phyloP scores from a whole-genome alignment of 2,329 filamentous ascomycete genomes.

The Colletotrichum caudatum region DNA sequence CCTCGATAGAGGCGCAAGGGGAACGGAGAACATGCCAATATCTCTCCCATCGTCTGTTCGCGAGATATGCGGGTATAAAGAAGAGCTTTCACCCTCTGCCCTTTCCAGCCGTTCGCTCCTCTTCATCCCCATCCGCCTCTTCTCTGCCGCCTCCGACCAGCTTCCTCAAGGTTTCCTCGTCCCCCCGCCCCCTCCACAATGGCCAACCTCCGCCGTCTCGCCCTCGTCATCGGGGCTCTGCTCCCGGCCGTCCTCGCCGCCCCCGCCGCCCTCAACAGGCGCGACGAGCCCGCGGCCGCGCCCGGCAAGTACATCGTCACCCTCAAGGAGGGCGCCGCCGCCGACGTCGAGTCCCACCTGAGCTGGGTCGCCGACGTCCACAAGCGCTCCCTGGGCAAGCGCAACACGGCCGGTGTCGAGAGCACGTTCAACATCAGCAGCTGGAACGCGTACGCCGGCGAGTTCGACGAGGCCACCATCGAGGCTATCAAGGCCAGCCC shows the following conservation, averaged over 20 bases:
- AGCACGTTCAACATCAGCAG: conserved; percentile 46
- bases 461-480: conserved; percentile 56
- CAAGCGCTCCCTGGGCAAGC: conserved; percentile 48
- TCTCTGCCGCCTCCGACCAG: conserved; percentile 10
- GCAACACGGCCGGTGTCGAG: conserved; percentile 43
- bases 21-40: conserved; percentile 4
- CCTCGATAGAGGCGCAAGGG: conserved; percentile 28
- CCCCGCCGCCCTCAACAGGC: conserved; percentile 44
- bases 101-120: neutral
- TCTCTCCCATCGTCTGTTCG: neutral
- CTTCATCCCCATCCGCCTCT: conserved; percentile 24
- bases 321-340: conserved; percentile 53
- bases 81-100: neutral
- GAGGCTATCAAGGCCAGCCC: conserved; percentile 54
- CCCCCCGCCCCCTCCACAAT: too few species aligned
- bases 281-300: conserved; percentile 49
- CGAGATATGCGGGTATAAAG: conserved; percentile 28
- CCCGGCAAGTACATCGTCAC: conserved; percentile 61
- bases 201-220: conserved; percentile 49
- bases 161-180: conserved; percentile 12
- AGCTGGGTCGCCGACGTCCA: conserved; percentile 49
- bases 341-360: conserved; percentile 48
- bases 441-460: conserved; percentile 58
- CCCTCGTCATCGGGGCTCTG: conserved; percentile 49
- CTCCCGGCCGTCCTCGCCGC: conserved; percentile 47